Evolutionary conservation across 805 yeast species (phyloP), one percentile per base, ranked within the genome.

Genomic region (Wickerhamomyces pijperi): DNA sequence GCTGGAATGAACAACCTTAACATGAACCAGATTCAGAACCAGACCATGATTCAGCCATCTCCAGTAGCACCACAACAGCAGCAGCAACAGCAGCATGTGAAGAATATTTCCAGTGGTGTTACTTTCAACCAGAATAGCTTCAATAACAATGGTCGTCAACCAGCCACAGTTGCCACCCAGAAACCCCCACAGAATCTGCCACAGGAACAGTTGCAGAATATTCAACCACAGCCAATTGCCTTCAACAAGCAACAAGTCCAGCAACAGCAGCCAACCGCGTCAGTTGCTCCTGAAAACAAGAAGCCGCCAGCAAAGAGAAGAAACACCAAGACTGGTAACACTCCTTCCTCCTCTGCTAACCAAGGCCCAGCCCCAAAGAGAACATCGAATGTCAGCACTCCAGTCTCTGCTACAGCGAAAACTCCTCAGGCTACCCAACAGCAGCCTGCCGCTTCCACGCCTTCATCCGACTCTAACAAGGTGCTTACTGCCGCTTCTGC

Each of bases 221-320:
- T 8, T 8, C 42, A 42, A 16, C n/a, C 19, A 11, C 45, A 39
- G 21, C 28, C 38, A 2, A 18, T 25, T 18, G 36, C 36, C 13
- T 12, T 25, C 29, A 25, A 25, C 29, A 25, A 25, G n/a, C 29
- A 25, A 13, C 13, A 9, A 14, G 13, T 14, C 19, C 20, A 34
- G 8, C 42, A 36, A 33, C 35, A 32, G 32, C 46, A 40, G 19
- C 38, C 28, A 29, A 42, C 32, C 23, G 23, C 36, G 8, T 17
- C 40, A 18, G 12, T 23, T 17, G 3, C 21, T 17, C 13, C 19
- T 13, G 19, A 31, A 14, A n/a, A 7, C n/a, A 41, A 39, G 34
- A 45, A 44, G n/a, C 38, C 40, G 9, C 45, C 48, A 13, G 39
- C 38, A 5, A 46, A 40, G 36, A 38, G 42, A 36, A 46, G 39